Percentiles rank a stretch among this genome's conserved stretches.
Conservation (phyloP, 2,329 filamentous ascomycete species). For the Ploettnerulaceae sp. region DNA sequence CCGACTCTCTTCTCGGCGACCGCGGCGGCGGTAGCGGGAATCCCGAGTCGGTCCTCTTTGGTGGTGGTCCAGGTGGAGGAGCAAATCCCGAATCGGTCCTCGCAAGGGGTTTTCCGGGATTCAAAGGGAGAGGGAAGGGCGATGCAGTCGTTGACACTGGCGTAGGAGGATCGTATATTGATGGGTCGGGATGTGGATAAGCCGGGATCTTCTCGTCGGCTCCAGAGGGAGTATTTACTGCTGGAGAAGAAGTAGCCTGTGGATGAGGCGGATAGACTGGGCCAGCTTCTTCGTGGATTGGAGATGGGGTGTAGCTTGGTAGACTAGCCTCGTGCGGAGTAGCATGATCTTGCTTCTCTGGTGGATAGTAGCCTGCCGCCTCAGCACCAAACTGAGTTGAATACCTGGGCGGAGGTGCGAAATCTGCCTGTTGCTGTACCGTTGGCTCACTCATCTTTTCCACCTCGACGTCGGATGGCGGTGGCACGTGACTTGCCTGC, state of each 20-base stretch:
- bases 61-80: background rate
- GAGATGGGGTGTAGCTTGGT: background rate
- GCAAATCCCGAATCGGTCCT: constrained; percentile 6
- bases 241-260: background rate
- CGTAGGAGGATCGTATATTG: constrained; percentile 2
- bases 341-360: constrained; percentile 3
- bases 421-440: constrained; percentile 9
- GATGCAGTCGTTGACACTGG: background rate
- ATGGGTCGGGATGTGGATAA: background rate
- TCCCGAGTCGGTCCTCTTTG: constrained; percentile 6
- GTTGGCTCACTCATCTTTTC: constrained; percentile 23
- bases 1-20: constrained; percentile 1
- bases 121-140: background rate
- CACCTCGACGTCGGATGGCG: constrained; percentile 63
- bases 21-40: constrained; percentile 6
- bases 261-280: background rate
- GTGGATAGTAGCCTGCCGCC: background rate
- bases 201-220: constrained; percentile 1
- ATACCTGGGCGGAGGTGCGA: constrained; percentile 10
- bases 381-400: background rate
- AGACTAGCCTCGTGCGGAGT: background rate
- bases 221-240: background rate
- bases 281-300: background rate
- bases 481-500: constrained; percentile 55
- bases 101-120: background rate